Base-by-base conservation (phyloP, 2,329 filamentous ascomycete genomes). In the Ceratocystis lukuohia region DNA sequence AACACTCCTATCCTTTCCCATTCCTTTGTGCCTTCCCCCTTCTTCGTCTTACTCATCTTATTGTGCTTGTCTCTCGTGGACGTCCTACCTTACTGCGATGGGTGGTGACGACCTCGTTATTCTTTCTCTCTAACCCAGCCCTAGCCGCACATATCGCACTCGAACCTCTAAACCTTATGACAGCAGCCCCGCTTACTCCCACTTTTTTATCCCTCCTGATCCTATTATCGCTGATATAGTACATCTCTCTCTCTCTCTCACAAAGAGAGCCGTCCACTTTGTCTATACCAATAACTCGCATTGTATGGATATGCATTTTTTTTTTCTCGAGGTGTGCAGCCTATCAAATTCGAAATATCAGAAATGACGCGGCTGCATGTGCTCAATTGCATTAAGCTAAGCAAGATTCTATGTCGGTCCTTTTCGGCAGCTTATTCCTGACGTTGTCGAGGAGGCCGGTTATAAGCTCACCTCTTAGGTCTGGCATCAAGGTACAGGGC, bases 391-490 rank as follows among this genome's bases (percentile, higher is more conserved):
- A 41, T 41, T 15, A 15, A 15, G 37, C 37, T 4, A 41, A 59
- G n/a, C 15, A 17, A 59, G 33, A 37, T 20, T 28, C 56, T 12
- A 59, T 59, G 56, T 59, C 56, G 56, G 56, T 59, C 56, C 56
- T 33, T 59, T 59, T 59, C 56, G 56, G 56, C 56, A 37, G 56
- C 28, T 12, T 28, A 59, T 59, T 30, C 56, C 56, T 59, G 56
- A 37, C 25, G 28, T 37, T 37, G 12, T 33, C 33, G 28, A 59
- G 7, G 33, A 25, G 56, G 7, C 37, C 37, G 37, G 37, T 15
- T 59, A 28, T 53, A 53, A 12, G 10, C 37, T 12, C 37, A 41
- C 37, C 37, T 15, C 37, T 41, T 15, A 4, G 37, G 20, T 53
- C 10, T 20, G 17, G 48, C 25, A 30, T 59, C 56, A 37, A 59